Evolutionary conservation across 2,329 filamentous ascomycete genomes (phyloP).

Genomic region (Pseudogymnoascus sp.): DNA sequence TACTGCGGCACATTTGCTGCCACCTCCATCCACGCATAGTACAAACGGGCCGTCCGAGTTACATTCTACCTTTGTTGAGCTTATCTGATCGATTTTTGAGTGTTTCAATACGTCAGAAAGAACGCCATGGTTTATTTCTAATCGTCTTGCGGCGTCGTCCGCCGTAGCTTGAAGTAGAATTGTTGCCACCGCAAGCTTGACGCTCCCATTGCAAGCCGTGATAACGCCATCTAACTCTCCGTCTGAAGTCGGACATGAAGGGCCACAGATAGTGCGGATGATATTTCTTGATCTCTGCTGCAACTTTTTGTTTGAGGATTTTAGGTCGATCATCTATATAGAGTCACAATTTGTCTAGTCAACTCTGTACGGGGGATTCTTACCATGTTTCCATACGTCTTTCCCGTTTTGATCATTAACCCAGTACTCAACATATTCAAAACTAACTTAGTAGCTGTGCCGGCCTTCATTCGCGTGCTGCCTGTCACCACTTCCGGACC

Average conservation of each 20-base stretch:
- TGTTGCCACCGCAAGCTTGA: slow-evolving; percentile 24
- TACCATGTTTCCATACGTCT: slow-evolving; percentile 37
- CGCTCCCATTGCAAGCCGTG: slow-evolving; percentile 25
- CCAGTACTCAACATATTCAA: slow-evolving; percentile 39
- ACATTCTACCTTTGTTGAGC: no score
- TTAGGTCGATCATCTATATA: slow-evolving; percentile 31
- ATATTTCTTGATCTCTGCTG: slow-evolving; percentile 31
- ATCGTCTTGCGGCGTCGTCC: slow-evolving; percentile 20
- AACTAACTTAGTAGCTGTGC: slow-evolving; percentile 38
- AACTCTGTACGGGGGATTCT: not conserved
- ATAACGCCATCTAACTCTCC: slow-evolving; percentile 24
- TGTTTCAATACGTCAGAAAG: not conserved
- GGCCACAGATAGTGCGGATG: slow-evolving; percentile 24
- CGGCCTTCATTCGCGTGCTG: slow-evolving; percentile 39
- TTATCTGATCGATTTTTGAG: no score
- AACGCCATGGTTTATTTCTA: not conserved
- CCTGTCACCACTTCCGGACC: slow-evolving; percentile 39
- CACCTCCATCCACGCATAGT: slow-evolving; percentile 37
- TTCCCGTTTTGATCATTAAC: slow-evolving; percentile 34
- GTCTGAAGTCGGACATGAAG: slow-evolving; percentile 20
- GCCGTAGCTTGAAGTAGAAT: slow-evolving; percentile 11
- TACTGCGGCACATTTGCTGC: slow-evolving; percentile 36
- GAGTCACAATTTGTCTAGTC: not conserved
- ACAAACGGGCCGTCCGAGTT: slow-evolving; percentile 15
- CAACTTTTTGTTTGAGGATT: slow-evolving; percentile 34